A percentile compares a stretch with the other conserved stretches of the same genome.
These are phyloP conservation scores for Amyloporia xantha DNA, from an alignment of 768 basidiomycete genomes.

Conservation along the genomic window DNA sequence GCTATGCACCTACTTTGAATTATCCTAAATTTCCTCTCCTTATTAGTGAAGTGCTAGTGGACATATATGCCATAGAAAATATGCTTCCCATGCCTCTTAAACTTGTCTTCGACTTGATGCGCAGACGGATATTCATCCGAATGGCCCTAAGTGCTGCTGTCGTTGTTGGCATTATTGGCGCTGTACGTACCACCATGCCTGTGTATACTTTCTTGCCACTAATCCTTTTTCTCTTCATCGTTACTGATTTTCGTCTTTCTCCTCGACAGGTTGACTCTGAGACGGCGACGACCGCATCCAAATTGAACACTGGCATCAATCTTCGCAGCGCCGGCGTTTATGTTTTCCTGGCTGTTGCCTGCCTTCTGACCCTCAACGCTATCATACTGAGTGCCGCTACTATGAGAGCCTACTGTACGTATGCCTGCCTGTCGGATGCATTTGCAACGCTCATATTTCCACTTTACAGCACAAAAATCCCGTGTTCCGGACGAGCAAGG, in stretches of 20 bases:
- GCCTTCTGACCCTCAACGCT: conserved; percentile 9
- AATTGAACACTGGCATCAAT: conserved; percentile 2
- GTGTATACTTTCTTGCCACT: no score
- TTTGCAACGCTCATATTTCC: no score
- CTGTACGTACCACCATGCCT: conserved; percentile 8
- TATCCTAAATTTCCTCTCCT: no score
- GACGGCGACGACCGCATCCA: not conserved
- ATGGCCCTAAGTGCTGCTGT: conserved; percentile 13
- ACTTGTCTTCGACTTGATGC: conserved; percentile 10
- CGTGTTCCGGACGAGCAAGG: not conserved
- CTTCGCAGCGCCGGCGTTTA: conserved; percentile 12
- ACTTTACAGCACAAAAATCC: not conserved
- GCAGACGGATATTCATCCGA: conserved; percentile 14
- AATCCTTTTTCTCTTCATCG: no score
- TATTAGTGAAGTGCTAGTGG: conserved; percentile 4
- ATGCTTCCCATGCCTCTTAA: not conserved
- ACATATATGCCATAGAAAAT: not conserved
- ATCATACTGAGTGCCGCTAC: conserved; percentile 8
- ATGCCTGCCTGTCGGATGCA: not conserved
- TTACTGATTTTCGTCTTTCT: no score
- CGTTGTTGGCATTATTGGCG: conserved; percentile 11
- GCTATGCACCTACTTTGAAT: no score
- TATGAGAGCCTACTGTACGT: conserved; percentile 2
- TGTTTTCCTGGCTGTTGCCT: conserved; percentile 17
- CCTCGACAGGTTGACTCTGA: not conserved